phyloP scores from a whole-genome alignment of 768 basidiomycete species.

The Auriscalpium orientale region DNA sequence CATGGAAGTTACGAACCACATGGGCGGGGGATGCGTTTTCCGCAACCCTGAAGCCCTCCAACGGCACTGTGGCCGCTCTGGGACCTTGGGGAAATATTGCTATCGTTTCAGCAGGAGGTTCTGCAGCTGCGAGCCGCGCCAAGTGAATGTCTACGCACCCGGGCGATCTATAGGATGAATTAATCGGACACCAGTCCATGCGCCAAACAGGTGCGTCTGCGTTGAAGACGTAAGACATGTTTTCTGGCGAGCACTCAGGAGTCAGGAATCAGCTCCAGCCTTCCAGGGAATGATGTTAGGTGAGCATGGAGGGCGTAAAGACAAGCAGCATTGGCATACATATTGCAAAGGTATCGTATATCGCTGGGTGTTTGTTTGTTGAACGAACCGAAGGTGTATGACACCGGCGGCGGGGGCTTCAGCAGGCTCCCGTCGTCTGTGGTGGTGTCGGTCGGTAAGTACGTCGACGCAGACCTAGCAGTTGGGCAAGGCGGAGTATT shows the following conservation, averaged over 20 bases:
- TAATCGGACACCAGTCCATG: constrained; percentile 92
- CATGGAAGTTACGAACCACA: too few relatives aligned
- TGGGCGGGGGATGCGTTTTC: too few relatives aligned
- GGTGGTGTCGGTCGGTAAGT: constrained; percentile 52
- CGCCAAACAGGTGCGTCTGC: constrained; percentile 89
- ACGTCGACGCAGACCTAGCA: constrained; percentile 46
- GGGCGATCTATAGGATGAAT: constrained; percentile 48
- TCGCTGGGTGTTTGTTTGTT: constrained; percentile 41
- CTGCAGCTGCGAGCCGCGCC: constrained; percentile 15
- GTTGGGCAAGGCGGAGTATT: too few relatives aligned
- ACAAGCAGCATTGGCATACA: constrained; percentile 32
- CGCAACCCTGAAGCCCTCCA: too few relatives aligned
- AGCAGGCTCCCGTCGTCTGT: constrained; percentile 41
- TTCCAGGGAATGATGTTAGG: constrained; percentile 23
- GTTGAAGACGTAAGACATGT: constrained; percentile 66
- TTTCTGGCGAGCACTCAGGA: constrained; percentile 49
- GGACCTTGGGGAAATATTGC: too few relatives aligned
- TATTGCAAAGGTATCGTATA: constrained; percentile 51
- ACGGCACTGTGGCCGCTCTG: too few relatives aligned
- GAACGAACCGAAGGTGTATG: constrained; percentile 63
- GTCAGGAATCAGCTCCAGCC: too few relatives aligned
- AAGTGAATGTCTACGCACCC: too few relatives aligned
- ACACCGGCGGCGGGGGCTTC: constrained; percentile 44
- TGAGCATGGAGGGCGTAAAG: background rate
- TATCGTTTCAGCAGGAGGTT: too few relatives aligned